Base-by-base conservation (phyloP, 2,329 filamentous ascomycete species). In the Venturia nashicola region DNA sequence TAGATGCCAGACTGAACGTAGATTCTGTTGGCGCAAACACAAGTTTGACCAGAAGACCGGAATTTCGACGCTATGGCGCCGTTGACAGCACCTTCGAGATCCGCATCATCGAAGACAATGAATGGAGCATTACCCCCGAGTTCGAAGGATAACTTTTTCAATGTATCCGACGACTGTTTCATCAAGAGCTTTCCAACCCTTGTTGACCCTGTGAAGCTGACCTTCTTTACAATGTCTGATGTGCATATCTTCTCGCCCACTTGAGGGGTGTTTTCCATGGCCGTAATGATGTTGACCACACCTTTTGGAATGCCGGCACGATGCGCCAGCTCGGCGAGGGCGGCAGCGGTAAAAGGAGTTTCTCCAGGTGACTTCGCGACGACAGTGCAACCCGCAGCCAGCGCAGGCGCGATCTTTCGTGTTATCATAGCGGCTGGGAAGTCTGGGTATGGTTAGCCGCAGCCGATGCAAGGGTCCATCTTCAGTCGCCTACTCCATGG, bases 31-130 rank as follows among this genome's bases (percentile, higher is more conserved):
- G 80, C 80, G 67, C 79, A 81, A 5, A 97, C 92, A 75, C 94
- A 99, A 0, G 94, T 97, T 80, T 99, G 94, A 43, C 94, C 94
- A 0, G 90, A 95, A 44, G 88, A 91, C 63, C 94, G 88, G 84
- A 97, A 97, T 76, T 97, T 99, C 71, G 85, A 92, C 32, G 86
- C 79, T 63, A 97, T 83, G 59, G 91, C 91, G 34, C 92, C 93
- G 0, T 85, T 78, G 0, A 97, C 91, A 2, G 94, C 94, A 5
- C 80, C 78, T 65, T 97, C 92, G 23, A 97, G 78, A 72, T 97
- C 90, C 23, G 93, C 90, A 71, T 97, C 93, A 71, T 97, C 91
- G 72, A 97, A 97, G 42, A 97, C 91, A 68, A 97, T 97, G 73
- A 97, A 96, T 1, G 93, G 93, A 0, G 93, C 90, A 74, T 97